Conservation (phyloP, 441 rosid species). For the Biscutella auriculata region DNA sequence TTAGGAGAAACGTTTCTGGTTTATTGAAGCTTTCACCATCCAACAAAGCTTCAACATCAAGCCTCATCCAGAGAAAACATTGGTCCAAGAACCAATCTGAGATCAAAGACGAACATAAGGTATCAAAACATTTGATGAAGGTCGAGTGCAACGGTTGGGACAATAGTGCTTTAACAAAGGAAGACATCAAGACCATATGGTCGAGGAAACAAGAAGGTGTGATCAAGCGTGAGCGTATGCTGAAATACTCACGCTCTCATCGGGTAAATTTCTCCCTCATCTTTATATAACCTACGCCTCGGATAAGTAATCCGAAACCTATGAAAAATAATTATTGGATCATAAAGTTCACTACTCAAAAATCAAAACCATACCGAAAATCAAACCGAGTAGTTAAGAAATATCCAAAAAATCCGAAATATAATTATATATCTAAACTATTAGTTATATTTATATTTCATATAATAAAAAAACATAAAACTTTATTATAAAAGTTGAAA, state of each 20-base stretch:
- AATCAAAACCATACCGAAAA: no score
- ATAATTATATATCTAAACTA: no score
- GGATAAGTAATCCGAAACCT: no score
- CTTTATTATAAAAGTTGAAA: no score
- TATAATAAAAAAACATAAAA: no score
- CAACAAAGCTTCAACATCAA: slow-evolving; percentile 22
- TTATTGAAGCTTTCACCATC: slow-evolving; percentile 21
- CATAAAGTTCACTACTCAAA: no score
- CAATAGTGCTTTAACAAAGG: slow-evolving; percentile 41
- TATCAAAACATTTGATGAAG: slow-evolving; percentile 22
- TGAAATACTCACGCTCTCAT: slow-evolving; percentile 65
- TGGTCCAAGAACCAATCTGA: slow-evolving; percentile 25
- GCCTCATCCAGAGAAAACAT: slow-evolving; percentile 20
- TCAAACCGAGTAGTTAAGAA: no score
- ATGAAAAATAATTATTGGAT: no score
- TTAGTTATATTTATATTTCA: no score
- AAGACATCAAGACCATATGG: slow-evolving; percentile 50
- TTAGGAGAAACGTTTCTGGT: slow-evolving; percentile 31
- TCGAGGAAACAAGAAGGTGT: slow-evolving; percentile 49
- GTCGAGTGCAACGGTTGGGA: slow-evolving; percentile 48
- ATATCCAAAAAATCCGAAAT: no score
- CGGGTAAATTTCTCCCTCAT: slow-evolving; percentile 32
- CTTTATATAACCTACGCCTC: neutral
- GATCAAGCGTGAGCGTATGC: slow-evolving; percentile 60
- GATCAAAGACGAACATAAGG: slow-evolving; percentile 30